These are phyloP conservation scores for Monosporascus sp. DNA, from an alignment of 2,329 filamentous ascomycete genomes.

Conservation along the genomic window DNA sequence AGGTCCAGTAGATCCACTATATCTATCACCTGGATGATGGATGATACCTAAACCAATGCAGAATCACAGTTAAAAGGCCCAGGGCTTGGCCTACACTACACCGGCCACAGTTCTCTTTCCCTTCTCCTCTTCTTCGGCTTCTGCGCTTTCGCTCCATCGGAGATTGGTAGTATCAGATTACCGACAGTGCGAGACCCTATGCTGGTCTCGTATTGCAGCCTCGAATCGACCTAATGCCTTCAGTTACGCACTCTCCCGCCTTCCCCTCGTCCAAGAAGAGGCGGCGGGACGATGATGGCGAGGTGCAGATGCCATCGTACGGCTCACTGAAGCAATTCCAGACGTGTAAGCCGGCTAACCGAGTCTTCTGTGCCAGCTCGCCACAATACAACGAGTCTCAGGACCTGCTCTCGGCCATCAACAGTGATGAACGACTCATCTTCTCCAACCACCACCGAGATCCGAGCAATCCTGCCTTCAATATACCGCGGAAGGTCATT, in stretches of 20 bases:
- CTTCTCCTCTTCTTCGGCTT: not conserved
- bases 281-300: conserved; percentile 29
- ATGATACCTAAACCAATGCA: not conserved
- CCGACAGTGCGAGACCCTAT: too few relatives aligned
- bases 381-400: conserved; percentile 13
- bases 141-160: not conserved
- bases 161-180: too few relatives aligned
- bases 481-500: conserved; percentile 20
- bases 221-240: conserved; percentile 26
- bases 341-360: conserved; percentile 14
- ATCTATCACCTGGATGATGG: not conserved
- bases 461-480: conserved; percentile 6
- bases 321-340: conserved; percentile 4
- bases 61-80: not conserved
- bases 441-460: conserved; percentile 6
- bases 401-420: conserved; percentile 16
- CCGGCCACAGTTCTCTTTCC: not conserved
- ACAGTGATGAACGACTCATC: conserved; percentile 22
- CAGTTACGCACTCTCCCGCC: conserved; percentile 27
- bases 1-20: not conserved
- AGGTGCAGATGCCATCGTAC: conserved; percentile 23
- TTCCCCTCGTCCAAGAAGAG: conserved; percentile 31
- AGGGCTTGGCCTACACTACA: not conserved
- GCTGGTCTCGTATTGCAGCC: too few relatives aligned
- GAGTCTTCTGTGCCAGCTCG: conserved; percentile 10